Evolutionary conservation across 805 yeast species (phyloP), one percentile per base, ranked within the genome.

Genomic region (Candida verbasci): DNA sequence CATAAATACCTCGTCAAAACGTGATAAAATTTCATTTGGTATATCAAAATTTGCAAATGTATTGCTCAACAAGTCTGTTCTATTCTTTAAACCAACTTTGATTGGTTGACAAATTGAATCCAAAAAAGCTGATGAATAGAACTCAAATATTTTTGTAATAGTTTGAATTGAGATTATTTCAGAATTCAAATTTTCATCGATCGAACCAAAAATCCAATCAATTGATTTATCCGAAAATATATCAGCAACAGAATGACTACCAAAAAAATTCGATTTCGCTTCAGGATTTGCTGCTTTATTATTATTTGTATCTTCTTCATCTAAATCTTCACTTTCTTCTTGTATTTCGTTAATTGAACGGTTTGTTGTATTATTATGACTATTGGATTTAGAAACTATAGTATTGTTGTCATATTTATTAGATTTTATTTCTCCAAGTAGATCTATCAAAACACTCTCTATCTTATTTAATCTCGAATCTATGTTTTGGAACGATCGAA

Each of bases 241-340:
- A 21, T 58, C 48, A 34, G 59, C 35, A 23, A 61, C 50, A 8
- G 68, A 60, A 37, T 65, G 71, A 26, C 58, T 46, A 7, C 68
- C 70, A 29, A 56, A 52, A 36, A 48, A 64, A 20, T 35, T 35
- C 7, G 27, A 20, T 6, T 7, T 35, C 4, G 32, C 26, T 24
- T 23, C 29, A 12, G 33, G 38, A 35, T 35, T 24, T 9, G 12
- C 15, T n/a, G 24, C 29, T 4, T 24, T 22, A 23, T 17, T 17
- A 8, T 6, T 7, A 16, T 24, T 17, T 23, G 28, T 24, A 12
- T 34, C 42, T 16, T 41, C 44, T 11, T 41, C 44, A 3, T 46
- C 51, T 5, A 39, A 38, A 3, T 39, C 47, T 14, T 38, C 42
- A 9, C 35, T 46, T 4, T 34, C 41, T 12, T 40, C 44, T 15